Evolutionary conservation across 2,329 filamentous ascomycete genomes (phyloP).

Genomic region (Grosmannia huntii): DNA sequence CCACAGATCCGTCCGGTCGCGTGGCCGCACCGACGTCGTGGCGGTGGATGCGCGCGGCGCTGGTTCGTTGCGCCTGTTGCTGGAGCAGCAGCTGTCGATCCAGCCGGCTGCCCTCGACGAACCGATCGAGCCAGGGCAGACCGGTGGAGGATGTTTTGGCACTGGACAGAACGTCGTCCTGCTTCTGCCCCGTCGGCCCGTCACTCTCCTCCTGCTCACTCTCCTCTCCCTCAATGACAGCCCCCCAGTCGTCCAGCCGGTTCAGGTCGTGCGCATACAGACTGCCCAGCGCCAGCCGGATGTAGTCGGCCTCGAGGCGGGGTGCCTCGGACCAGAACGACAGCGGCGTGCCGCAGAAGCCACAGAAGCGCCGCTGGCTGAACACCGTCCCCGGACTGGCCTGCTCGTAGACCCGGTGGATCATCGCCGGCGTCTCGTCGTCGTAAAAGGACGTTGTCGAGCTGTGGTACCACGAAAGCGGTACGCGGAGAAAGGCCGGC

Average conservation of each 20-base stretch:
- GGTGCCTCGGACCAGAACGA: slow-evolving; percentile 73
- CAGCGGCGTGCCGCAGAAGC: slow-evolving; percentile 78
- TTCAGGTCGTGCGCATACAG: slow-evolving; percentile 58
- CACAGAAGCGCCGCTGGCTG: slow-evolving; percentile 71
- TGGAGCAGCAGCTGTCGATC: slow-evolving; percentile 49
- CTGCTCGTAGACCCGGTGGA: slow-evolving; percentile 55
- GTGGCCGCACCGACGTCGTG: slow-evolving; percentile 10
- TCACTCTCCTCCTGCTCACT: slow-evolving; percentile 16
- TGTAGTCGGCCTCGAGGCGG: slow-evolving; percentile 57
- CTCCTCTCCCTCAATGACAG: slow-evolving; percentile 41
- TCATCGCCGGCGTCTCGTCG: slow-evolving; percentile 58
- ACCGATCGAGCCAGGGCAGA: slow-evolving; percentile 74
- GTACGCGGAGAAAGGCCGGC: slow-evolving; percentile 71
- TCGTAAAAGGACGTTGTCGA: slow-evolving; percentile 62
- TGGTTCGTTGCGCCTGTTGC: slow-evolving; percentile 36
- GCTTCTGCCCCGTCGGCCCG: too few relatives aligned
- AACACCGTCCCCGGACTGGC: slow-evolving; percentile 29
- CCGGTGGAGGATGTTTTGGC: slow-evolving; percentile 40
- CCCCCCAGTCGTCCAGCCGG: slow-evolving; percentile 58
- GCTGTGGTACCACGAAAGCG: slow-evolving; percentile 68
- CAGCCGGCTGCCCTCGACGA: slow-evolving; percentile 64
- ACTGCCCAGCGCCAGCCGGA: slow-evolving; percentile 71
- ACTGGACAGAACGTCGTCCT: slow-evolving; percentile 25
- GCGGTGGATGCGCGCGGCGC: slow-evolving; percentile 7
- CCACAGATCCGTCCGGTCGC: slow-evolving; percentile 49